These are phyloP conservation scores for Penicillium sp. DNA, from an alignment of 2,329 filamentous ascomycete genomes.

Conservation along the genomic window DNA sequence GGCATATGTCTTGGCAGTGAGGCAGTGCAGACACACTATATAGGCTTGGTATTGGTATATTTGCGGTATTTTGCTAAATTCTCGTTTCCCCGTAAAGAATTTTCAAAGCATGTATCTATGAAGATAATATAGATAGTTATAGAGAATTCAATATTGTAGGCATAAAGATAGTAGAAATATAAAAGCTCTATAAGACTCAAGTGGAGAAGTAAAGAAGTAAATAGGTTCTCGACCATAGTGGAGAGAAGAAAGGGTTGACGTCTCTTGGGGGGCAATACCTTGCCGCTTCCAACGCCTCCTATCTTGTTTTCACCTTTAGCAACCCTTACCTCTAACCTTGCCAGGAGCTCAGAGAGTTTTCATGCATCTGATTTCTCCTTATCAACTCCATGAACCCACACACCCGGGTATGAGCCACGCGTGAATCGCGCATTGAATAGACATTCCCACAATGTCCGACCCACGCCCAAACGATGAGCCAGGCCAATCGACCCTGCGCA, in stretches of 20 bases:
- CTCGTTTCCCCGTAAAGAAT: background rate
- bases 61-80: background rate
- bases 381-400: conserved; percentile 11
- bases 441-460: conserved; percentile 30
- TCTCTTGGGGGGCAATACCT: background rate
- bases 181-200: too few species aligned
- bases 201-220: too few species aligned
- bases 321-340: background rate
- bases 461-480: conserved; percentile 22
- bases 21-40: conserved; percentile 31
- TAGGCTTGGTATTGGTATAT: conserved; percentile 9
- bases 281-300: background rate
- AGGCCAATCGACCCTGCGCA: conserved; percentile 32
- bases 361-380: background rate
- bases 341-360: background rate
- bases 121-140: too few species aligned
- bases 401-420: conserved; percentile 4
- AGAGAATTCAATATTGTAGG: too few species aligned
- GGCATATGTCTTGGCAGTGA: conserved; percentile 20
- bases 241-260: background rate
- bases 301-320: background rate
- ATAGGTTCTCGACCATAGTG: background rate
- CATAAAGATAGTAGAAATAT: too few species aligned
- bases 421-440: conserved; percentile 19
- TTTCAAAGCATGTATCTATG: too few species aligned